Conservation (phyloP, 257 asterid species). For the Rauvolfia tetraphylla region DNA sequence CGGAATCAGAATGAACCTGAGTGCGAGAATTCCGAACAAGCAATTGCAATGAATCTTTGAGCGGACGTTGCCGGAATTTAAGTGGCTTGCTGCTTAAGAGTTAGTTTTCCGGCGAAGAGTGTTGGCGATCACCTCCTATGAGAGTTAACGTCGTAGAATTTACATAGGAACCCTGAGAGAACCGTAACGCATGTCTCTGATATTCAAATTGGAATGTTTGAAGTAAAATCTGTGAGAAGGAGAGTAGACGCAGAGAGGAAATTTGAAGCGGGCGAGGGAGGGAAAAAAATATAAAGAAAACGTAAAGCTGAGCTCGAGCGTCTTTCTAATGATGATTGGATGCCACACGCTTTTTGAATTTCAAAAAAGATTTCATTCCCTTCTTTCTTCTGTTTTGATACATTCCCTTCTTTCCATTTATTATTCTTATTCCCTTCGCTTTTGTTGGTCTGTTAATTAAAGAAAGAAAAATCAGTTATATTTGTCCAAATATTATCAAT, state of each 20-base stretch:
- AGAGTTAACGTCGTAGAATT: neutral
- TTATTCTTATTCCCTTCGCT: no score
- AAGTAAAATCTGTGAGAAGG: neutral
- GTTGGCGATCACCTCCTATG: neutral
- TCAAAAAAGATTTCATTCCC: slow-evolving; percentile 25
- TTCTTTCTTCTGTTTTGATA: neutral
- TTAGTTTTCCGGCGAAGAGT: neutral
- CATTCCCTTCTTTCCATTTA: neutral
- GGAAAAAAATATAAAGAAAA: slow-evolving; percentile 12
- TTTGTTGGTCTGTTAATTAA: no score
- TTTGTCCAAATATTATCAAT: no score
- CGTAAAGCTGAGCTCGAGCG: slow-evolving; percentile 3
- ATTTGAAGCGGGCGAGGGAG: slow-evolving; percentile 18
- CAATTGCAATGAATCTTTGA: neutral
- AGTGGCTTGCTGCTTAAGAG: neutral
- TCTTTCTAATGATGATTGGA: neutral
- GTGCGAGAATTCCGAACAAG: neutral
- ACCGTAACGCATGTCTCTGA: neutral
- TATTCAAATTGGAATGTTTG: slow-evolving; percentile 5
- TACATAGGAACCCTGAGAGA: neutral
- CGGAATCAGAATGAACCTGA: neutral
- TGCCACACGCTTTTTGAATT: slow-evolving; percentile 28
- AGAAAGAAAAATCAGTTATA: no score
- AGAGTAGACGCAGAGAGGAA: neutral
- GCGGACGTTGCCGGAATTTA: neutral